A percentile compares a stretch with the other conserved stretches of the same genome.
Evolutionary conservation across 805 yeast genomes (phyloP).

Genomic region (Ogataea salicorniae): DNA sequence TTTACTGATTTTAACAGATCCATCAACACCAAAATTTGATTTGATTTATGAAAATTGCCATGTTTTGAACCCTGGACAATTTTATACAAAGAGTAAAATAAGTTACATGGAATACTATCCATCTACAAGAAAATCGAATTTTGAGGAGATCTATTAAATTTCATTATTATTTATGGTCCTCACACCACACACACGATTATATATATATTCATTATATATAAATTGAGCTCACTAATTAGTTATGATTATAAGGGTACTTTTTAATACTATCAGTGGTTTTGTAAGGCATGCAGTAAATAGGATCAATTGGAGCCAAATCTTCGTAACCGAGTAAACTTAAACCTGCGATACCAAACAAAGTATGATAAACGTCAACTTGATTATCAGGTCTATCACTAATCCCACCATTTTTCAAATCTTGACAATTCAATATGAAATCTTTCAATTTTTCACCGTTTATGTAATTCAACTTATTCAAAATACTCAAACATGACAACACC

Average conservation of each 20-base stretch:
- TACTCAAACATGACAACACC: conserved; percentile 75
- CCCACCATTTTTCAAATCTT: conserved; percentile 79
- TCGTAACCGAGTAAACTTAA: conserved; percentile 67
- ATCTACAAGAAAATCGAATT: conserved; percentile 44
- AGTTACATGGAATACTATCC: conserved; percentile 75
- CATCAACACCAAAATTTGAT: conserved; percentile 65
- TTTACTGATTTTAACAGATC: conserved; percentile 57
- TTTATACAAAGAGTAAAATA: conserved; percentile 42
- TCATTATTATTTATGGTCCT: not conserved
- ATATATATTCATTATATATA: not conserved
- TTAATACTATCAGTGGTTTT: conserved; percentile 32
- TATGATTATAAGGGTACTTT: conserved; percentile 22
- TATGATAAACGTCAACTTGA: conserved; percentile 89
- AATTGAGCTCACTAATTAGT: not conserved
- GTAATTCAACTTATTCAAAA: conserved; percentile 67
- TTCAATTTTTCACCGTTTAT: conserved; percentile 61
- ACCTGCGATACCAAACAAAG: conserved; percentile 86
- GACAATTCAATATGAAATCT: conserved; percentile 67
- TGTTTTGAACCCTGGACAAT: conserved; percentile 65
- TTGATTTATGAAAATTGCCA: conserved; percentile 79
- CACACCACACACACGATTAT: too few species aligned
- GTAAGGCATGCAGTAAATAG: conserved; percentile 82
- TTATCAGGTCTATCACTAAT: conserved; percentile 89
- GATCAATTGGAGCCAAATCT: conserved; percentile 63
- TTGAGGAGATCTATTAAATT: conserved; percentile 38